These are phyloP conservation scores for Seminavis robusta DNA, from an alignment of 108 stramenopile genomes.

Conservation along the genomic window DNA sequence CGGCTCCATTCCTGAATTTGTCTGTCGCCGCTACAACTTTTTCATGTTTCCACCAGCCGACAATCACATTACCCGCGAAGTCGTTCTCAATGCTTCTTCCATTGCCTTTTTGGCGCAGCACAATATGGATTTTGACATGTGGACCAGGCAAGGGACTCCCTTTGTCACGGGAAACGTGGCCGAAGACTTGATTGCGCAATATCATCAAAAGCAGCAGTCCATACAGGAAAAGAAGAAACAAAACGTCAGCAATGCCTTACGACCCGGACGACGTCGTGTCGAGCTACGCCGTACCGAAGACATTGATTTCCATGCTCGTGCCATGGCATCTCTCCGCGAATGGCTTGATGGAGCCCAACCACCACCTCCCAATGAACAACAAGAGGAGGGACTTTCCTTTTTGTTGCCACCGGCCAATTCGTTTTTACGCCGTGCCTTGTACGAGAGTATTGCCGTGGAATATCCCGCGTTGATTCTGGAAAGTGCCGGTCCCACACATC, in stretches of 20 bases:
- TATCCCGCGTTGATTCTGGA: conserved; percentile 73
- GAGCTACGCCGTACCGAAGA: conserved; percentile 32
- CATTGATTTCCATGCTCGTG: conserved; percentile 54
- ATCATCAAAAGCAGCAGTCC: conserved; percentile 21
- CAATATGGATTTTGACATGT: conserved; percentile 65
- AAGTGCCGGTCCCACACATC: conserved; percentile 12
- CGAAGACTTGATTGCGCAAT: conserved; percentile 26
- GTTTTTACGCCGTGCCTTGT: conserved; percentile 73
- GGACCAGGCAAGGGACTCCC: conserved; percentile 60
- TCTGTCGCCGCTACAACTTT: conserved; percentile 63
- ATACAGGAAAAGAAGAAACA: conserved; percentile 6
- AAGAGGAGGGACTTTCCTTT: conserved; percentile 48
- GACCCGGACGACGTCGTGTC: conserved; percentile 11
- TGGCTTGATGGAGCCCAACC: conserved; percentile 71
- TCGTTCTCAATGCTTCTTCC: conserved; percentile 61
- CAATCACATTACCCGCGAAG: conserved; percentile 26
- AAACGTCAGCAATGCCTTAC: not conserved
- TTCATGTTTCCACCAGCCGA: conserved; percentile 61
- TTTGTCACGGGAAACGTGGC: conserved; percentile 43
- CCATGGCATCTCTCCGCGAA: conserved; percentile 74
- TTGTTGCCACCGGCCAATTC: conserved; percentile 72
- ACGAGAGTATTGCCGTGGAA: conserved; percentile 71
- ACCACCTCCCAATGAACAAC: conserved; percentile 4
- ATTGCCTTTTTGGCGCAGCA: conserved; percentile 62
- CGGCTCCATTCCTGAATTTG: conserved; percentile 18